phyloP scores from a whole-genome alignment of 345 rosid genomes.

The Eucalyptus marginata region DNA sequence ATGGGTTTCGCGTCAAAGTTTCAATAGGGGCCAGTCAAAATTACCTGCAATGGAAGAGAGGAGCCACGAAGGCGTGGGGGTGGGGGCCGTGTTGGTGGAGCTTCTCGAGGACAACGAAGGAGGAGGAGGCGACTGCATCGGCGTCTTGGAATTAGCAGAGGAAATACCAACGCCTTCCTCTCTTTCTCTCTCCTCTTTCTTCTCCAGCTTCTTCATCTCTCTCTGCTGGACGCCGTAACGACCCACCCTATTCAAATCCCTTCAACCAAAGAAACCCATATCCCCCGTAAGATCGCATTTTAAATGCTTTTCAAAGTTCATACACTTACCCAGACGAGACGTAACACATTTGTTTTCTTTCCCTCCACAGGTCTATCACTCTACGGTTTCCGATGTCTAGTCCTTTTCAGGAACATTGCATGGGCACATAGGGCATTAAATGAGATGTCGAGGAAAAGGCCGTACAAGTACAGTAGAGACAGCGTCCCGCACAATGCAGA shows the following conservation, averaged over 20 bases:
- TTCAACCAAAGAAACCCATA: not conserved
- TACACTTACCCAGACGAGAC: not conserved
- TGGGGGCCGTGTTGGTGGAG: not conserved
- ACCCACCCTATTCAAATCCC: not conserved
- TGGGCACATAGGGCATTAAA: not conserved
- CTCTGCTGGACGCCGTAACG: not conserved
- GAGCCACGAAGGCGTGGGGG: constrained; percentile 1
- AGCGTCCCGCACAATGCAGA: not conserved
- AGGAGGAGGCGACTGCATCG: not conserved
- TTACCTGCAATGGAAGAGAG: constrained; percentile 4
- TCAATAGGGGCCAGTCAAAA: not conserved
- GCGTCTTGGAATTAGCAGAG: not conserved
- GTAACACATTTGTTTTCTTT: not conserved
- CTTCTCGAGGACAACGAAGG: not conserved
- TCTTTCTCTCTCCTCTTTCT: not conserved
- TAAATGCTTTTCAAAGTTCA: not conserved
- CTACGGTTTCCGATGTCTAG: not conserved
- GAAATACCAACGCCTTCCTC: not conserved
- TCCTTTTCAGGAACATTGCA: not conserved
- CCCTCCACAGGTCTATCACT: not conserved
- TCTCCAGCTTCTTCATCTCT: not conserved
- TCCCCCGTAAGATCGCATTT: not conserved
- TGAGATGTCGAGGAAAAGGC: not conserved
- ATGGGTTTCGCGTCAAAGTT: not conserved
- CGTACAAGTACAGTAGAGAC: not conserved